These are phyloP conservation scores for Poa annua DNA, from an alignment of 176 grass and related monocot genomes.

Conservation along the genomic window DNA sequence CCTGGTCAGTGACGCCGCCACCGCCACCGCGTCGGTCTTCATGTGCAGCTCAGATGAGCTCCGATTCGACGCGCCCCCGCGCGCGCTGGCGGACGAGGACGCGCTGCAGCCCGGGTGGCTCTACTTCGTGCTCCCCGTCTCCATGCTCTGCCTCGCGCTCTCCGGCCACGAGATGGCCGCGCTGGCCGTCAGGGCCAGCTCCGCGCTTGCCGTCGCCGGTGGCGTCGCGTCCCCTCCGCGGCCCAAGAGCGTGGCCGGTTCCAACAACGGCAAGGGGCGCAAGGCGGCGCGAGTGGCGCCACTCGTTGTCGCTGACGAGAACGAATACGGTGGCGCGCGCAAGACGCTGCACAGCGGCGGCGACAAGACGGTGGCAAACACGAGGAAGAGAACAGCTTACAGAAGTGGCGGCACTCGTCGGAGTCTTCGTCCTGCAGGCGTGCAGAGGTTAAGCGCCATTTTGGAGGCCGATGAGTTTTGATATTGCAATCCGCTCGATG, in stretches of 20 bases:
- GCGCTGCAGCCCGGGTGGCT: constrained; percentile 50
- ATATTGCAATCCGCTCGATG: too few species aligned
- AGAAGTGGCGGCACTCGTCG: background rate
- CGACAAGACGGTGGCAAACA: background rate
- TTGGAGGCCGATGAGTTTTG: background rate
- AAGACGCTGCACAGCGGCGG: background rate
- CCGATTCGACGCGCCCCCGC: constrained; percentile 37
- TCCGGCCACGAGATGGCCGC: constrained; percentile 60
- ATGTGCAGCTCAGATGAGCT: constrained; percentile 85
- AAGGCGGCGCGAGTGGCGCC: background rate
- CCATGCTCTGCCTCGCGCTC: constrained; percentile 43
- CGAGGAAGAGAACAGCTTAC: background rate
- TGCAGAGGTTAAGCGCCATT: background rate
- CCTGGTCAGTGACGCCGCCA: background rate
- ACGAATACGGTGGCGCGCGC: background rate
- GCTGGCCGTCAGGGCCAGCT: constrained; percentile 59
- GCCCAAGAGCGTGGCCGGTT: background rate
- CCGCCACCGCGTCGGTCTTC: constrained; percentile 11
- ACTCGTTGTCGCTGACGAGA: background rate
- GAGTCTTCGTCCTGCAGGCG: background rate
- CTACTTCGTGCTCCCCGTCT: constrained; percentile 64
- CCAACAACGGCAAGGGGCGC: background rate
- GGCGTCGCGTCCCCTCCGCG: background rate
- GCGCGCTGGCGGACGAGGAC: constrained; percentile 35
- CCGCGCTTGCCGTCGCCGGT: constrained; percentile 20